These are phyloP conservation scores for Epicoccum sorghinum DNA, from an alignment of 2,329 filamentous ascomycete genomes.

Conservation along the genomic window DNA sequence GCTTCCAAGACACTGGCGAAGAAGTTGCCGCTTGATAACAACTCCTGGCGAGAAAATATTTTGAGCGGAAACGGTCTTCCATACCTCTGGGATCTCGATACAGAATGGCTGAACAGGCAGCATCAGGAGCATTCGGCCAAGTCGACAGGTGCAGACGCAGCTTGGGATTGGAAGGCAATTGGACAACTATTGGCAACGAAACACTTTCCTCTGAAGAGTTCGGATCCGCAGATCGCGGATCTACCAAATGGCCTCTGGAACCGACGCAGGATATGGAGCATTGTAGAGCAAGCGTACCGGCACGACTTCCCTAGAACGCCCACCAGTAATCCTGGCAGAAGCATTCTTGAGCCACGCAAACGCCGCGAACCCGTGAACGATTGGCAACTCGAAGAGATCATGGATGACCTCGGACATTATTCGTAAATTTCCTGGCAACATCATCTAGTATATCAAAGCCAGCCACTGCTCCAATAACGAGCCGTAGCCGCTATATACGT, in stretches of 20 bases:
- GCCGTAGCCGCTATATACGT: conserved; percentile 26
- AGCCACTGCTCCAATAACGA: conserved; percentile 30
- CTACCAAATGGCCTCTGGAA: conserved; percentile 33
- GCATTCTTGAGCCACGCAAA: neutral
- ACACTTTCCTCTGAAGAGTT: conserved; percentile 16
- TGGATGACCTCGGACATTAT: conserved; percentile 15
- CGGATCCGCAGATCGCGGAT: conserved; percentile 17
- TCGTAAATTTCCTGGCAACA: neutral
- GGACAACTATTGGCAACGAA: conserved; percentile 24
- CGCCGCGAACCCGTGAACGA: conserved; percentile 8
- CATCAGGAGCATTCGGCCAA: neutral
- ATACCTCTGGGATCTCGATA: conserved; percentile 35
- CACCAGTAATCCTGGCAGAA: neutral
- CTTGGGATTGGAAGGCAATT: conserved; percentile 27
- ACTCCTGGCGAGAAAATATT: conserved; percentile 35
- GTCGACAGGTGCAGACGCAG: conserved; percentile 1
- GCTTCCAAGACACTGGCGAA: conserved; percentile 25
- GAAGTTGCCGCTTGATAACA: conserved; percentile 28
- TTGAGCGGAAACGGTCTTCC: conserved; percentile 26
- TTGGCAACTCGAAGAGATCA: conserved; percentile 15
- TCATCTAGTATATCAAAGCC: conserved; percentile 16
- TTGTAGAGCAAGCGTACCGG: conserved; percentile 23
- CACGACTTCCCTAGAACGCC: neutral
- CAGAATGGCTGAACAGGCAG: conserved; percentile 11
- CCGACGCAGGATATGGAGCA: conserved; percentile 35